Evolutionary conservation across 2,329 filamentous ascomycete species (phyloP).

Genomic region (Xylariaceae sp.): DNA sequence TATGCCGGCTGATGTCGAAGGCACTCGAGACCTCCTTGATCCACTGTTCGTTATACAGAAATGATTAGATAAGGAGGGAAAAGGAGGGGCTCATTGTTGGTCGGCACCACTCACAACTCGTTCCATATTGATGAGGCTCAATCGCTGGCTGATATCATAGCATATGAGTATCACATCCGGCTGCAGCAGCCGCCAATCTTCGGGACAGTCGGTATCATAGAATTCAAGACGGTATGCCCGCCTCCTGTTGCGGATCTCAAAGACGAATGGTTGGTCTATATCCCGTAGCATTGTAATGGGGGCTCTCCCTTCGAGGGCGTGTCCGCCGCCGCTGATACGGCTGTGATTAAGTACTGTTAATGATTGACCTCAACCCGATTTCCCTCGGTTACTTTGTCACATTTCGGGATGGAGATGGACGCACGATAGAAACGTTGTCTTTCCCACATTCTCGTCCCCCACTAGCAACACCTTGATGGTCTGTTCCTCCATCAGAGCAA

Average conservation of each 20-base stretch:
- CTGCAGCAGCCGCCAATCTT: conserved; percentile 52
- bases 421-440: conserved; percentile 57
- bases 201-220: conserved; percentile 53
- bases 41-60: conserved; percentile 46
- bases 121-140: conserved; percentile 54
- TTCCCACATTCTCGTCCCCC: conserved; percentile 55
- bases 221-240: conserved; percentile 51
- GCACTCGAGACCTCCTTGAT: conserved; percentile 46
- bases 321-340: conserved; percentile 44
- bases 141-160: conserved; percentile 55
- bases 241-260: conserved; percentile 46
- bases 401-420: conserved; percentile 24
- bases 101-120: conserved; percentile 40
- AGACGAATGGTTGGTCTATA: conserved; percentile 55
- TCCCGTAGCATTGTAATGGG: conserved; percentile 49
- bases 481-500: conserved; percentile 40
- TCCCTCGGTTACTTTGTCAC: too few species aligned
- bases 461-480: conserved; percentile 50
- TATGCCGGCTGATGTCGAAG: conserved; percentile 41
- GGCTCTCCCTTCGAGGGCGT: conserved; percentile 35
- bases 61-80: not conserved
- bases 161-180: conserved; percentile 56
- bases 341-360: too few species aligned
- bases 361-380: too few species aligned
- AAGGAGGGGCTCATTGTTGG: conserved; percentile 3